Evolutionary conservation across 2,329 filamentous ascomycete genomes (phyloP).

Genomic region (Mycogone perniciosa): DNA sequence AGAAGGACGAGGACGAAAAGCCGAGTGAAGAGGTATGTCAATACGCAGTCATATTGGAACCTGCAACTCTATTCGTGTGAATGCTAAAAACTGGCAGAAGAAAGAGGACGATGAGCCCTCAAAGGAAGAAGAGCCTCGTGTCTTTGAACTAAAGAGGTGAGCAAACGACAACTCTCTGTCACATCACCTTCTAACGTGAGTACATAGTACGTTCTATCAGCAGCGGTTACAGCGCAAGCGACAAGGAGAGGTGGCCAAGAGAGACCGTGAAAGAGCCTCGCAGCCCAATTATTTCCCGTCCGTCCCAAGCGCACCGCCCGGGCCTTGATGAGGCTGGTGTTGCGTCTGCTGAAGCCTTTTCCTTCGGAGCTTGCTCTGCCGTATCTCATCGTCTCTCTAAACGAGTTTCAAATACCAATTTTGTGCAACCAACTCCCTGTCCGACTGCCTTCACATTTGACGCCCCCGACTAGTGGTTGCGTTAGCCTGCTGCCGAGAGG

Average conservation of each 20-base stretch:
- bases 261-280: conserved; percentile 72
- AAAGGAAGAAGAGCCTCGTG: conserved; percentile 62
- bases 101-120: conserved; percentile 19
- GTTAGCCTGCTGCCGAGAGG: too few species aligned
- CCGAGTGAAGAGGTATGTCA: conserved; percentile 28
- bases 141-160: conserved; percentile 80
- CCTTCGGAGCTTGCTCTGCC: too few species aligned
- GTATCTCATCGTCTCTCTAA: too few species aligned
- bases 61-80: background rate
- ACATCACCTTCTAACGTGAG: background rate
- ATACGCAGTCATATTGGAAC: conserved; percentile 23
- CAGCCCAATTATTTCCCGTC: conserved; percentile 79
- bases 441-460: too few species aligned
- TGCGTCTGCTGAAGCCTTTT: too few species aligned
- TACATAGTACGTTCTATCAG: conserved; percentile 69
- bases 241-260: conserved; percentile 51
- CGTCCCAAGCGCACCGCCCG: conserved; percentile 60
- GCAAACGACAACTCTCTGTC: background rate
- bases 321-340: too few species aligned
- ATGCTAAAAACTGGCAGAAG: conserved; percentile 25
- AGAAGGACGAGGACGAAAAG: conserved; percentile 27
- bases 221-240: conserved; percentile 71
- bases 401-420: too few species aligned
- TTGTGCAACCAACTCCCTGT: too few species aligned
- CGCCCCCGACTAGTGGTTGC: too few species aligned